Conservation (phyloP, 2,329 filamentous ascomycete genomes). For the Chrysoporthe austroafricana region DNA sequence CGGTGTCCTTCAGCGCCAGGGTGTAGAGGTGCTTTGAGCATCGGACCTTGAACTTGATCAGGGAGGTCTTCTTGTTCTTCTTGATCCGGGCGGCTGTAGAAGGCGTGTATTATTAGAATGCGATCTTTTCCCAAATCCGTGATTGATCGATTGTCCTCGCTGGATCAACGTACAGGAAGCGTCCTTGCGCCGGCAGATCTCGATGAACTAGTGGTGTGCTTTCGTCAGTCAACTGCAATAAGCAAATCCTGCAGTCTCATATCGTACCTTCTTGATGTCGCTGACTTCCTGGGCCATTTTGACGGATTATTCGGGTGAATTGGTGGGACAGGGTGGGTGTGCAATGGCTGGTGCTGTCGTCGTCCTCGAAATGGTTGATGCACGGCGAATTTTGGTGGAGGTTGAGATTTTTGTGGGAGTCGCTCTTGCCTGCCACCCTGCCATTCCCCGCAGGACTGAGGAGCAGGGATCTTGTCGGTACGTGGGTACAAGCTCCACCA, state of each 20-base stretch:
- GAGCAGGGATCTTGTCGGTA: conserved; percentile 12
- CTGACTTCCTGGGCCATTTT: conserved; percentile 98
- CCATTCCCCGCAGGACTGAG: background rate
- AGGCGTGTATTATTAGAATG: conserved; percentile 27
- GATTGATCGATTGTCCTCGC: conserved; percentile 20
- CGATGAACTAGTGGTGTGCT: conserved; percentile 81
- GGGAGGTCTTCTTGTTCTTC: conserved; percentile 87
- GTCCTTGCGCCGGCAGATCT: conserved; percentile 99
- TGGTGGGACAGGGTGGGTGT: conserved; percentile 27
- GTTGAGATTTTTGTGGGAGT: conserved; percentile 26
- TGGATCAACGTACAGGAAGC: conserved; percentile 82
- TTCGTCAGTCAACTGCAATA: conserved; percentile 29
- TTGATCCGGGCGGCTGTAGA: conserved; percentile 82
- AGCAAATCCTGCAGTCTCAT: conserved; percentile 13
- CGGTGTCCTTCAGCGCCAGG: conserved; percentile 95
- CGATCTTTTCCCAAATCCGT: conserved; percentile 24
- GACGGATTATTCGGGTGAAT: conserved; percentile 53
- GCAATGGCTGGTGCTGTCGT: conserved; percentile 29
- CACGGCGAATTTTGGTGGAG: conserved; percentile 27
- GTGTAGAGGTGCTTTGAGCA: conserved; percentile 97
- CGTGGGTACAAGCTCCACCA: conserved; percentile 3
- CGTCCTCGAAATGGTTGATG: conserved; percentile 24
- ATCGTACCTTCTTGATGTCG: conserved; percentile 85
- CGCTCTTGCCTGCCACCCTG: conserved; percentile 9
- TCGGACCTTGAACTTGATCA: conserved; percentile 99